Percentiles rank a stretch among this genome's conserved stretches.
These are phyloP conservation scores for Monosporascus sp. DNA, from an alignment of 2,329 filamentous ascomycete species.

Conservation along the genomic window DNA sequence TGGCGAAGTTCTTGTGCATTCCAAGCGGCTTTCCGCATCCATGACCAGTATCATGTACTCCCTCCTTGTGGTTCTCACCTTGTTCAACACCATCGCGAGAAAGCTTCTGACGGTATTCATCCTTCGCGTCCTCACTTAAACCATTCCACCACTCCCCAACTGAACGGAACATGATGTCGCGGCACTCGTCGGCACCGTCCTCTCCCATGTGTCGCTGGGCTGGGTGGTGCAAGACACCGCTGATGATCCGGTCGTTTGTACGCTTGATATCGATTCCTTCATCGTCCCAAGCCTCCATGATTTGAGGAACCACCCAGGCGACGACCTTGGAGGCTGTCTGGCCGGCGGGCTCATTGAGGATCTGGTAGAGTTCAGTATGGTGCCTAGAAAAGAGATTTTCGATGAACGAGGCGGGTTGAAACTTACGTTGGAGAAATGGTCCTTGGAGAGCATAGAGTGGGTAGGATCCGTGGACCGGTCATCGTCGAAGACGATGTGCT, in stretches of 20 bases:
- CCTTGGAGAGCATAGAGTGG: slow-evolving; percentile 93
- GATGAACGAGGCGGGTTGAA: background rate
- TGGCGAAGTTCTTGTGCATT: slow-evolving; percentile 62
- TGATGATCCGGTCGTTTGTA: slow-evolving; percentile 70
- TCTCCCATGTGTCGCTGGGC: slow-evolving; percentile 66
- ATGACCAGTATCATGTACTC: slow-evolving; percentile 77
- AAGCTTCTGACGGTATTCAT: slow-evolving; percentile 68
- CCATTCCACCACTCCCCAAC: slow-evolving; percentile 79
- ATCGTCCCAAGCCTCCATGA: slow-evolving; percentile 85
- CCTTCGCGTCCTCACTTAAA: slow-evolving; percentile 56
- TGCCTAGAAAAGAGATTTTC: background rate
- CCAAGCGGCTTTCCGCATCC: slow-evolving; percentile 74
- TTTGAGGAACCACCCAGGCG: slow-evolving; percentile 80
- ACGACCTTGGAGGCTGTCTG: slow-evolving; percentile 74
- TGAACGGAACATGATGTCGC: slow-evolving; percentile 70
- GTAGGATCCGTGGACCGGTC: slow-evolving; percentile 75
- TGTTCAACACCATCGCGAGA: slow-evolving; percentile 71
- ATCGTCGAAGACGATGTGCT: slow-evolving; percentile 81
- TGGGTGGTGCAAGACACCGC: slow-evolving; percentile 83
- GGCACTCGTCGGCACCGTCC: slow-evolving; percentile 68
- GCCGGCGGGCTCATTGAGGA: slow-evolving; percentile 84
- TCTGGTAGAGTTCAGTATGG: slow-evolving; percentile 28
- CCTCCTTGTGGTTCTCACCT: slow-evolving; percentile 81
- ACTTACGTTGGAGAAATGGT: slow-evolving; percentile 80
- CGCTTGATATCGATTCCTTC: slow-evolving; percentile 63